Evolutionary conservation across 169 alveolate genomes (phyloP), one percentile per base, ranked within the genome.

Genomic region (Eimeria necatrix): DNA sequence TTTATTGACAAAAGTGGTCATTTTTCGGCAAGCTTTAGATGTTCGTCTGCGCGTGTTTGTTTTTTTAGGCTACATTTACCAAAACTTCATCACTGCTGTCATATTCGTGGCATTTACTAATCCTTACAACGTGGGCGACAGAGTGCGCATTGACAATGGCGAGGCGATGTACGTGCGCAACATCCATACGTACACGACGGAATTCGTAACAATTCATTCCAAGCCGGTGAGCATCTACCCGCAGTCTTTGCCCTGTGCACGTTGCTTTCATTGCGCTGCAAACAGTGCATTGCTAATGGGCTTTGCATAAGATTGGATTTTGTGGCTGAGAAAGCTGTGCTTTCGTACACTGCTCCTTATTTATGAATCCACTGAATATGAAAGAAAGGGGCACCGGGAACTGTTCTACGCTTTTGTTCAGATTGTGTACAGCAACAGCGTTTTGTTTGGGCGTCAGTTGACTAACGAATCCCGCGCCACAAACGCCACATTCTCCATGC

Each of bases 51-150:
- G 70, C 7, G 22, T 56, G 68, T 24, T 8, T 53, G 51, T 18
- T 78, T 18, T 14, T 53, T 84, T 88, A 89, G 96, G 98, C 90
- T 96, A 97, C 94, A 94, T 97, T 94, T 97, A 97, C 95, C 96
- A 98, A 56, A 96, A 97, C 78, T 97, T 97, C 91, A 96, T 97
- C 76, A 96, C 98, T 3, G 98, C 98, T 5, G 97, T 97, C 24
- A 97, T 97, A 24, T 97, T 97, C 52, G 98, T 97, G 68, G 97
- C 97, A 32, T 84, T 97, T 24, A 95, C 98, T 32, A 97, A 97
- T 95, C 98, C 98, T 16, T 97, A 97, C 87, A 97, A 97, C 90
- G 98, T 97, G 87, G 98, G 98, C 14, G 98, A 97, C 93, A 94
- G 98, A 49, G 96, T 97, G 46, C 95, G 98, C 76, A 95, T 97